These are phyloP conservation scores for Eutypella sp. DNA, from an alignment of 2,329 filamentous ascomycete genomes.

Conservation along the genomic window DNA sequence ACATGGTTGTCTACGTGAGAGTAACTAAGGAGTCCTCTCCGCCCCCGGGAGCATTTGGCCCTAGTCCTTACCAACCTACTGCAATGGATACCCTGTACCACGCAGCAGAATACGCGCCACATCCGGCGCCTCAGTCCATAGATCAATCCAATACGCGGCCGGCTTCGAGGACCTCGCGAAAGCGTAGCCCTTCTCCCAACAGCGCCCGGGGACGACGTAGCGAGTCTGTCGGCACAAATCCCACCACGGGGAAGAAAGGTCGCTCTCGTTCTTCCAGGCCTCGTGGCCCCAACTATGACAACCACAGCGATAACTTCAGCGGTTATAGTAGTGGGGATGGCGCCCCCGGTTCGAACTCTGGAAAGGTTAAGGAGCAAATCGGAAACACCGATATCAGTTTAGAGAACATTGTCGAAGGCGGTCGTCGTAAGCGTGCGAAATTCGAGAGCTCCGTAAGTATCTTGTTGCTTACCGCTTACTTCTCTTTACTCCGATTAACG, in stretches of 20 bases:
- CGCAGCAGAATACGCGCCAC: slow-evolving; percentile 39
- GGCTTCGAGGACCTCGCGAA: slow-evolving; percentile 63
- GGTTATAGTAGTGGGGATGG: slow-evolving; percentile 87
- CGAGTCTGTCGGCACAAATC: slow-evolving; percentile 59
- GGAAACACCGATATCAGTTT: slow-evolving; percentile 96
- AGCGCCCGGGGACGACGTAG: slow-evolving; percentile 68
- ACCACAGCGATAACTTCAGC: slow-evolving; percentile 59
- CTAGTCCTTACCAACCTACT: slow-evolving; percentile 48
- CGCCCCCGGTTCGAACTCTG: slow-evolving; percentile 69
- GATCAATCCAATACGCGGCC: slow-evolving; percentile 62
- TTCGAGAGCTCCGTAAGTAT: slow-evolving; percentile 91
- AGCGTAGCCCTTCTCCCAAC: slow-evolving; percentile 74
- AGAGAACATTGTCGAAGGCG: slow-evolving; percentile 96
- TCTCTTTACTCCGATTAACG: slow-evolving; percentile 28
- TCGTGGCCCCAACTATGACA: slow-evolving; percentile 56
- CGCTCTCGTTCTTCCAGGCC: slow-evolving; percentile 68
- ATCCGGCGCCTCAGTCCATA: slow-evolving; percentile 43
- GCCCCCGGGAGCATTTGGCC: slow-evolving; percentile 41
- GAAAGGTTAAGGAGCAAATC: slow-evolving; percentile 77
- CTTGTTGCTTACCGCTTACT: slow-evolving; percentile 3
- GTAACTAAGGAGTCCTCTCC: slow-evolving; percentile 61
- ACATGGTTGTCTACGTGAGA: slow-evolving; percentile 91
- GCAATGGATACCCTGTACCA: slow-evolving; percentile 49
- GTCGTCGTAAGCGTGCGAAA: slow-evolving; percentile 89
- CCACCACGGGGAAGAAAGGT: slow-evolving; percentile 53